A percentile compares a stretch with the other conserved stretches of the same genome.
These are phyloP conservation scores for Plasmodium billcollinsi DNA, from an alignment of 169 alveolate genomes.

Conservation along the genomic window DNA sequence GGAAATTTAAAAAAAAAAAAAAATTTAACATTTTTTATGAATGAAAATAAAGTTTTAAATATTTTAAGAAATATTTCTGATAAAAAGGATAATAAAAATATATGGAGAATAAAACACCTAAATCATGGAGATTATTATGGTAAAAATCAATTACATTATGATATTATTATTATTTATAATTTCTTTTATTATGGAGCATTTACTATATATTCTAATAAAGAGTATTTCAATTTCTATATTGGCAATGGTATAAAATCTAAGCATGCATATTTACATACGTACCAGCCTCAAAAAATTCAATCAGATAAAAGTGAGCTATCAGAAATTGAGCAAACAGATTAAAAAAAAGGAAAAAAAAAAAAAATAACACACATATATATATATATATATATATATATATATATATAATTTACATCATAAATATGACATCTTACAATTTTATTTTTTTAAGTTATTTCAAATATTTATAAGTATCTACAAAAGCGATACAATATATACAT, in stretches of 20 bases:
- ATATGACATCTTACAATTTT: too few relatives aligned
- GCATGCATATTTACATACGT: slow-evolving; percentile 45
- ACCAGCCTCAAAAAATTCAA: slow-evolving; percentile 38
- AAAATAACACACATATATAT: neutral
- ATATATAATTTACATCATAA: too few relatives aligned
- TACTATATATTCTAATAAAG: slow-evolving; percentile 42
- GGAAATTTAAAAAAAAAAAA: slow-evolving; percentile 1
- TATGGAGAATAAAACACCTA: slow-evolving; percentile 50
- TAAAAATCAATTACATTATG: slow-evolving; percentile 26
- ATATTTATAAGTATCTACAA: neutral
- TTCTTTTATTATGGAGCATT: slow-evolving; percentile 52
- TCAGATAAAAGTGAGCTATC: slow-evolving; percentile 71
- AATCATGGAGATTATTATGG: slow-evolving; percentile 56
- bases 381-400: too few relatives aligned
- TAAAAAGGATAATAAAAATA: neutral
- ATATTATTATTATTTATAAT: slow-evolving; percentile 40
- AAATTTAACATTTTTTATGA: slow-evolving; percentile 10
- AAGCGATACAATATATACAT: neutral
- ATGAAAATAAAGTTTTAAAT: slow-evolving; percentile 38
- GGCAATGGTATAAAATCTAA: slow-evolving; percentile 63
- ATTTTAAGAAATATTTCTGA: slow-evolving; percentile 30
- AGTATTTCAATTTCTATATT: slow-evolving; percentile 47
- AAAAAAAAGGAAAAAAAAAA: slow-evolving; percentile 28
- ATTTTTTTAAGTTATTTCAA: too few relatives aligned
- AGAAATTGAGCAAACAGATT: slow-evolving; percentile 37